Evolutionary conservation across 495 filamentous ascomycete genomes (phyloP).

Genomic region (Sphaerosporella brunnea): DNA sequence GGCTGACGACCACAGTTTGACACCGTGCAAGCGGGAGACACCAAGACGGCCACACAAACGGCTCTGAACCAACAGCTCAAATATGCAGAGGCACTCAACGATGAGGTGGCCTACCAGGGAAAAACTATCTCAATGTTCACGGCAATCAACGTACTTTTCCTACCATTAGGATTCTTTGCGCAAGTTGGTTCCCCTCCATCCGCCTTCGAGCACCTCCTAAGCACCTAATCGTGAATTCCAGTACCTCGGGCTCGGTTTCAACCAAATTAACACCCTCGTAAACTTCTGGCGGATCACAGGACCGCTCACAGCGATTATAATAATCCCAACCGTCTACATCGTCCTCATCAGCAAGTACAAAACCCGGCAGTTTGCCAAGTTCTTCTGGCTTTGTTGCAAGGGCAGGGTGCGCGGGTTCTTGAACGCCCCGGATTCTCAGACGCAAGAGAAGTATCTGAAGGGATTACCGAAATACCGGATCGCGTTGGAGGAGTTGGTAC

Average conservation of each 20-base stretch:
- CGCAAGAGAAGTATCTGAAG: background rate
- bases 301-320: background rate
- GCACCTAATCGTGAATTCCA: background rate
- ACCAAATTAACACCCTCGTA: background rate
- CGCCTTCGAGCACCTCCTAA: background rate
- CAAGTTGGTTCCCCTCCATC: background rate
- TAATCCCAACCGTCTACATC: background rate
- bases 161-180: conserved; percentile 1
- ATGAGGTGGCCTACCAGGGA: background rate
- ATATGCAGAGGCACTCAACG: background rate
- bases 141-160: background rate
- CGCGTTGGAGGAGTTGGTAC: too few relatives aligned
- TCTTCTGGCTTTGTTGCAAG: background rate
- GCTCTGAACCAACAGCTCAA: background rate
- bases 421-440: background rate
- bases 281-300: background rate
- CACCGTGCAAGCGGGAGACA: background rate
- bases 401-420: background rate
- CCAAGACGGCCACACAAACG: background rate
- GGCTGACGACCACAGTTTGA: background rate
- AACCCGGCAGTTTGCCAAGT: background rate
- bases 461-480: background rate
- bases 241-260: background rate
- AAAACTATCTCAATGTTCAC: background rate
- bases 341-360: conserved; percentile 2